These are phyloP conservation scores for Phylloporus scabripes DNA, from an alignment of 768 basidiomycete species.

Conservation along the genomic window DNA sequence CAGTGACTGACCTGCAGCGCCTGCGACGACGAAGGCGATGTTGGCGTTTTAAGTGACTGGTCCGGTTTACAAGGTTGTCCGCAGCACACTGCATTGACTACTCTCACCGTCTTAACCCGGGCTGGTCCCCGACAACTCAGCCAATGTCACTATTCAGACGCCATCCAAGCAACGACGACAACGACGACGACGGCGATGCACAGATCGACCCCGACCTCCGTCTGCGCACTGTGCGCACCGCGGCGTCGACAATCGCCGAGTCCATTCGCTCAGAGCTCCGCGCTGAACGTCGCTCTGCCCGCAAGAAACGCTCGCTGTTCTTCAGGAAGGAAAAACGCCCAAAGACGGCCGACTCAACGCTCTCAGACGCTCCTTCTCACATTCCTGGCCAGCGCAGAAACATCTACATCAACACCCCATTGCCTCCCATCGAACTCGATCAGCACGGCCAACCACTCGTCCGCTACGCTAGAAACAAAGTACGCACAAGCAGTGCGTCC, in stretches of 20 bases:
- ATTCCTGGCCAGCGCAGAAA: conserved; percentile 58
- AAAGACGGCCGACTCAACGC: conserved; percentile 29
- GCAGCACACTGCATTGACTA: neutral
- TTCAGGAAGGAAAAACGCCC: conserved; percentile 56
- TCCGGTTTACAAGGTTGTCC: neutral
- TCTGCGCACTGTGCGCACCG: conserved; percentile 88
- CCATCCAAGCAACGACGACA: conserved; percentile 42
- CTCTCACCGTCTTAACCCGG: neutral
- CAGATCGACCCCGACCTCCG: conserved; percentile 81
- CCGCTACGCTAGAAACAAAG: conserved; percentile 89
- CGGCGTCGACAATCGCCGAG: conserved; percentile 85
- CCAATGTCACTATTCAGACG: conserved; percentile 37
- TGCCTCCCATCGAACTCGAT: conserved; percentile 61
- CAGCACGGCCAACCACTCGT: conserved; percentile 68
- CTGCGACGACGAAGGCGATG: neutral
- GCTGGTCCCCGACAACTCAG: conserved; percentile 22
- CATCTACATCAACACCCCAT: conserved; percentile 73
- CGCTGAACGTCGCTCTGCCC: conserved; percentile 47
- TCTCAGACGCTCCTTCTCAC: conserved; percentile 24
- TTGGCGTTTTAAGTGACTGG: neutral
- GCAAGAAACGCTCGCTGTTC: conserved; percentile 44
- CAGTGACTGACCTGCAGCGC: neutral
- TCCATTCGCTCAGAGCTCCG: conserved; percentile 75
- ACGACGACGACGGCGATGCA: conserved; percentile 61
- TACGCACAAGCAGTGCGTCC: conserved; percentile 82